phyloP scores from a whole-genome alignment of 768 basidiomycete genomes.

The Leccinum disarticulatum region DNA sequence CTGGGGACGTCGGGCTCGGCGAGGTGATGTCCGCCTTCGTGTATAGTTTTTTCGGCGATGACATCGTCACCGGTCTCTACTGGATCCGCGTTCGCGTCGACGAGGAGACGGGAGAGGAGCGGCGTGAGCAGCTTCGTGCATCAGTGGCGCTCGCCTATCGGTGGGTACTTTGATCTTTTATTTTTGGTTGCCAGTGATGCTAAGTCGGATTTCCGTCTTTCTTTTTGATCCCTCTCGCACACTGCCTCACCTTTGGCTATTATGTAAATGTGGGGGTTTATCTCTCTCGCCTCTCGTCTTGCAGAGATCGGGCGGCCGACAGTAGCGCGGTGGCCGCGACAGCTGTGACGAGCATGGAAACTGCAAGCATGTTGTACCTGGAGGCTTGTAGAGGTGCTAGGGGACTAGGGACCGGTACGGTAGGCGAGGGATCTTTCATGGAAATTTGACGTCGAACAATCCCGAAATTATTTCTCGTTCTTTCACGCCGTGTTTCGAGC shows the following conservation, averaged over 20 bases:
- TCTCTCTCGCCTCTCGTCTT: neutral
- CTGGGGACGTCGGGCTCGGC: constrained; percentile 25
- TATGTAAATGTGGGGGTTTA: neutral
- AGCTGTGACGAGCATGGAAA: too few relatives aligned
- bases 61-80: neutral
- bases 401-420: too few relatives aligned
- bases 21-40: constrained; percentile 26
- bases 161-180: constrained; percentile 35
- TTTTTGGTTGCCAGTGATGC: neutral
- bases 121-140: constrained; percentile 48
- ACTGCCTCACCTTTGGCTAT: neutral
- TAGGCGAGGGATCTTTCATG: too few relatives aligned
- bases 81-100: neutral
- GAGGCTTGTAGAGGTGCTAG: too few relatives aligned
- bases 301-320: constrained; percentile 16
- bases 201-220: neutral
- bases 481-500: too few relatives aligned
- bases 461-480: too few relatives aligned
- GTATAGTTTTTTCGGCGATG: neutral
- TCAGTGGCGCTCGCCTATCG: constrained; percentile 69
- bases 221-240: neutral
- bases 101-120: constrained; percentile 24
- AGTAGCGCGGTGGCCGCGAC: neutral
- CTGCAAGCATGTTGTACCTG: too few relatives aligned
- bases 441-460: too few relatives aligned